Evolutionary conservation across 768 basidiomycete genomes (phyloP).

Genomic region (Boletus bicolor): DNA sequence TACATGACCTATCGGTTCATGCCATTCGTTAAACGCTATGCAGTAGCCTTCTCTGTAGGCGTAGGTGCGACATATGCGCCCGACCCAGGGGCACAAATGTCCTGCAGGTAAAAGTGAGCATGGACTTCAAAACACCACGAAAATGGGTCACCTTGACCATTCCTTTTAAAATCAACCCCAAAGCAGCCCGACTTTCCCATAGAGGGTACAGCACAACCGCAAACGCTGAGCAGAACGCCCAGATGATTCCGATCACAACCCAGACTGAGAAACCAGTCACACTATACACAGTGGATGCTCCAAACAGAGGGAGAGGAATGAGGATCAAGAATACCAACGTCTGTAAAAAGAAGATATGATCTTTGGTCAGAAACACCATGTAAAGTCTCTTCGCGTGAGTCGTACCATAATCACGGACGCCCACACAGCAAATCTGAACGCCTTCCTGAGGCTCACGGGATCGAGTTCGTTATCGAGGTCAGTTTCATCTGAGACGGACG

Average conservation of each 20-base stretch:
- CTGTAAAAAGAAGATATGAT: conserved; percentile 27
- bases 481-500: conserved; percentile 35
- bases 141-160: conserved; percentile 52
- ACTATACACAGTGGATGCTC: conserved; percentile 69
- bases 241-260: conserved; percentile 79
- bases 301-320: conserved; percentile 86
- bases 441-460: conserved; percentile 59
- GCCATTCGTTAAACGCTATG: neutral
- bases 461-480: conserved; percentile 60
- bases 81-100: conserved; percentile 39
- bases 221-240: conserved; percentile 76
- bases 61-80: conserved; percentile 35
- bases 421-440: conserved; percentile 79
- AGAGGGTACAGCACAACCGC: conserved; percentile 83
- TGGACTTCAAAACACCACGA: neutral
- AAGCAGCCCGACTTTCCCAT: conserved; percentile 73
- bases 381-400: neutral
- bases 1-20: neutral
- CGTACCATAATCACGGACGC: conserved; percentile 65
- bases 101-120: conserved; percentile 28
- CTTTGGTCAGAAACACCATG: neutral
- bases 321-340: conserved; percentile 63
- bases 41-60: neutral
- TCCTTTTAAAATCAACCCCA: conserved; percentile 57
- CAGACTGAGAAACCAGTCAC: conserved; percentile 67